These are phyloP conservation scores for Limnomonas spitsbergensis DNA, from an alignment of 139 green algal genomes.

Conservation along the genomic window DNA sequence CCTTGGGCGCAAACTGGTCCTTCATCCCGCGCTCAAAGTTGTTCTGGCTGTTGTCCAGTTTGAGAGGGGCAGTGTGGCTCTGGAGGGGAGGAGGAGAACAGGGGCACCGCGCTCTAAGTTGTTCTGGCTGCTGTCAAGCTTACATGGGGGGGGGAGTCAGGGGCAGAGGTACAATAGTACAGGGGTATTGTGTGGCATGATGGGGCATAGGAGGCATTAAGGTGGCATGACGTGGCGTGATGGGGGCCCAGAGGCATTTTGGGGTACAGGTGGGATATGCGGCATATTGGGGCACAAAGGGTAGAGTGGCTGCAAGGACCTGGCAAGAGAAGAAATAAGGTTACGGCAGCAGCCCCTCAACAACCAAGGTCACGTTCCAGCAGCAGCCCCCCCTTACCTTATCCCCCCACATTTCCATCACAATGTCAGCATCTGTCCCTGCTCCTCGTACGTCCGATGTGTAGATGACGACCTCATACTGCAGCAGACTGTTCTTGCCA, in stretches of 20 bases:
- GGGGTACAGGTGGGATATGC: too few relatives aligned
- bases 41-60: slow-evolving; percentile 50
- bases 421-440: slow-evolving; percentile 59
- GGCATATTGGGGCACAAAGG: too few relatives aligned
- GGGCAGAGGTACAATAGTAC: neutral
- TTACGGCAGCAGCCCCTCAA: too few relatives aligned
- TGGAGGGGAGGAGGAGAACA: slow-evolving; percentile 3
- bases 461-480: slow-evolving; percentile 26
- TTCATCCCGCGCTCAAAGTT: slow-evolving; percentile 52
- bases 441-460: slow-evolving; percentile 55
- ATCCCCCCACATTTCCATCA: slow-evolving; percentile 45
- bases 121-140: slow-evolving; percentile 50
- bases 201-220: too few relatives aligned
- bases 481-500: slow-evolving; percentile 22
- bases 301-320: too few relatives aligned
- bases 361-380: too few relatives aligned
- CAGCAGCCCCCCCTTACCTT: slow-evolving; percentile 24
- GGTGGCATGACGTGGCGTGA: too few relatives aligned
- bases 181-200: slow-evolving; percentile 19
- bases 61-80: slow-evolving; percentile 31
- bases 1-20: slow-evolving; percentile 46
- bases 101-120: slow-evolving; percentile 52
- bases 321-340: too few relatives aligned
- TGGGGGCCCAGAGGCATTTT: too few relatives aligned
- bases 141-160: slow-evolving; percentile 26